Base-by-base conservation (phyloP, 495 filamentous ascomycete species). In the Penicillium pulvis region DNA sequence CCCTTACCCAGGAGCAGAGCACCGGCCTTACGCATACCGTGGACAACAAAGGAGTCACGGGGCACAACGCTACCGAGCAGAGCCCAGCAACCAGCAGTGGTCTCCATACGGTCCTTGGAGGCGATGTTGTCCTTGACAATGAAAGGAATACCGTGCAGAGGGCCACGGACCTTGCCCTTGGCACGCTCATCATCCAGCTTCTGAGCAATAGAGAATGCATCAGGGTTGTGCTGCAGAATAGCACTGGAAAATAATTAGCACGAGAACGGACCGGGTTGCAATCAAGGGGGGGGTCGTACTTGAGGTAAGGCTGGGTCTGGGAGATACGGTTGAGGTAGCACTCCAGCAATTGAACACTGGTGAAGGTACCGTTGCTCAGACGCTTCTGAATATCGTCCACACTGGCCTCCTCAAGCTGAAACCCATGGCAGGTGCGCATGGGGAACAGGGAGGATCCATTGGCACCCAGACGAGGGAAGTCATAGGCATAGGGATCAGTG, bases 71-170 rank as follows among this genome's bases (percentile, higher is more conserved):
- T 84, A 6, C 86, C 87, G 1, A 88, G 67, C 1, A 91, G 78
- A 46, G 83, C 85, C 76, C 75, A 81, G 66, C 75, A 80, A 28
- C 79, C 79, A 20, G 79, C 81, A 4, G 85, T 88, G 23, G 87
- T 89, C 64, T 87, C 83, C 86, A 90, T 85, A 44, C 80, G 77
- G 59, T 91, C 89, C 48, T 79, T 80, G 2, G 84, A 87, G 20
- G 83, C 88, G 55, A 90, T 90, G 73, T 89, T 91, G 74, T 91
- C 87, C 71, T 91, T 91, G 59, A 90, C 80, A 17, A 89, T 69
- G 70, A 90, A 86, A 3, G 89, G 89, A 55, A 92, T 87, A 20
- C 87, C 87, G 66, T 92, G 88, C 1, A 91, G 77, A 6, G 82
- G 81, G 31, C 85, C 79, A 19, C 85, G 80, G 14, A 85, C 71